Base-by-base conservation (phyloP, 441 rosid species). In the Euphorbia celastroides region DNA sequence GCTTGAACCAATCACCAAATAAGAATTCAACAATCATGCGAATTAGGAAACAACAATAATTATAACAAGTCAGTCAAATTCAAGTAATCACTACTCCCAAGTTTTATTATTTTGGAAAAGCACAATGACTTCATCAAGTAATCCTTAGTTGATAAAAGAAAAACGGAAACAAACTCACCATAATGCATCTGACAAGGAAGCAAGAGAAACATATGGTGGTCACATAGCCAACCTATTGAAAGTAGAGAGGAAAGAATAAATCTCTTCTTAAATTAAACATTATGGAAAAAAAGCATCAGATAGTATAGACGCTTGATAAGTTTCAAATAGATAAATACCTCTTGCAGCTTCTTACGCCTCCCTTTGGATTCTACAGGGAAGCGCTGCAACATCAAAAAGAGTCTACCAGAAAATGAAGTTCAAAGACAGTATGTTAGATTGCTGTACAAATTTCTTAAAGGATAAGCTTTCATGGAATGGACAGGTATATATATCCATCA, bases 341-440 rank as follows among this genome's bases (percentile, higher is more conserved):
- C 98, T 66, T 90, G 92, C 67, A 93, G 79, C 77, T 93, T 93
- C 80, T 93, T 93, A 64, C 89, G 88, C 32, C 96, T 79, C 38
- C 98, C 97, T 80, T 86, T 90, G 59, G 98, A 93, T 83, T 93
- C 97, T 23, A 90, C 90, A 60, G 98, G 98, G 73, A 93, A 93
- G 6, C 91, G 89, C 82, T 82, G 90, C 85, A 93, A 75, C 98
- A 90, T 93, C 70, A 93, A 56, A 80, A 93, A 90, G 55, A 93
- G 87, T 82, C 98, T 90, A 81, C 76, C 62, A 78, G 11, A 74
- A 71, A 34, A 75, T 48, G 48, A 50, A n/a, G 54, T 22, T 60
- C 46, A 54, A 30, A 41, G 27, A 59, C 7, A 31, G 63, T 9
- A 12, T 56, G 65, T 17, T 13, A 65, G 60, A 20, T 34, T 16